phyloP scores from a whole-genome alignment of 345 rosid species.

The Raphanus raphanistrum region DNA sequence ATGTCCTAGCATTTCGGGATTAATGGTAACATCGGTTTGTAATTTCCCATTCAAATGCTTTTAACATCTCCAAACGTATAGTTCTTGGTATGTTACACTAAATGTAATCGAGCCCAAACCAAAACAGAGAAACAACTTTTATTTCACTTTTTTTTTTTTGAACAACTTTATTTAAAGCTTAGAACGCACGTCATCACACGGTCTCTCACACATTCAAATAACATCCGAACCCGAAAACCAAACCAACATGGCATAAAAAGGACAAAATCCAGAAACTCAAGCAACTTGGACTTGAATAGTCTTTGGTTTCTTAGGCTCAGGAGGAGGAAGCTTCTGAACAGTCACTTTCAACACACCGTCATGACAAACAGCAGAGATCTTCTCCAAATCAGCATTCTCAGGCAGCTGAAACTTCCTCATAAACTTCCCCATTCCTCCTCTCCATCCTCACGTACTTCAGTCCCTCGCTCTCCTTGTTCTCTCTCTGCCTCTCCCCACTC shows the following conservation, averaged over 20 bases:
- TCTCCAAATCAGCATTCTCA: conserved; percentile 65
- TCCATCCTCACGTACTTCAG: conserved; percentile 77
- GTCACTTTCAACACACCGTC: conserved; percentile 80
- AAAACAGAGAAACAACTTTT: background rate
- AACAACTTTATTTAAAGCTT: background rate
- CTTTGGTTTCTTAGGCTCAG: conserved; percentile 75
- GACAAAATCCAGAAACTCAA: conserved; percentile 28
- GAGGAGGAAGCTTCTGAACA: conserved; percentile 74
- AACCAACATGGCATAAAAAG: background rate
- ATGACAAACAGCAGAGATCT: conserved; percentile 60
- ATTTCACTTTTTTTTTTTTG: background rate
- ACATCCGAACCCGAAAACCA: background rate
- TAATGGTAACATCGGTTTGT: background rate
- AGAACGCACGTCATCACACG: background rate
- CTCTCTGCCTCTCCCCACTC: conserved; percentile 65
- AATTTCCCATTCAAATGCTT: background rate
- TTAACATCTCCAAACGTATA: too few species aligned
- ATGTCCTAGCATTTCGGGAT: background rate
- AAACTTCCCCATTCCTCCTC: conserved; percentile 73
- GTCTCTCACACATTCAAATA: background rate
- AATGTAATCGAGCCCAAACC: too few species aligned
- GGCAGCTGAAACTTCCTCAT: conserved; percentile 75
- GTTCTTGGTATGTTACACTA: too few species aligned
- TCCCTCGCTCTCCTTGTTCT: conserved; percentile 58
- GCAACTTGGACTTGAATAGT: conserved; percentile 75